Evolutionary conservation across 768 basidiomycete species (phyloP), one percentile per base, ranked within the genome.

Genomic region (Leucosporidium creatinivorum): DNA sequence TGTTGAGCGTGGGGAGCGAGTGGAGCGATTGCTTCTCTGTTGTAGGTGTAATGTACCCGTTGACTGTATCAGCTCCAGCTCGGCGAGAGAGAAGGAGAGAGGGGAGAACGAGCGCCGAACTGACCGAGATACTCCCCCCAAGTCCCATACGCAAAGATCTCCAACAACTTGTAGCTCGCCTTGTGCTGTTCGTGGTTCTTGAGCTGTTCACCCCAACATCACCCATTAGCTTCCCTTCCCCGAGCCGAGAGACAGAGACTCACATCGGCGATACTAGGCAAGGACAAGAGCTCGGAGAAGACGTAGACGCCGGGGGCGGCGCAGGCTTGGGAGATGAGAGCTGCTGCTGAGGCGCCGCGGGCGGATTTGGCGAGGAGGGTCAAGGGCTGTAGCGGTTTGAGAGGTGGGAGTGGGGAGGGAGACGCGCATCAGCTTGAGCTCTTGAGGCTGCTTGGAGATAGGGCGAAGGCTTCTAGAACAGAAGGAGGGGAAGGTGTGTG

Each of bases 291-390:
- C 77, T 98, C 93, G 0, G 86, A 85, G 75, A 96, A 99, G 66
- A 92, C 89, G 77, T 89, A 94, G 56, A 96, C 89, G 15, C 92
- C 93, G 21, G 87, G 86, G 0, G 93, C 90, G 54, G 89, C 84
- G 30, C 88, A 92, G 63, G 87, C 93, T 76, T 96, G 88, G 74
- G 86, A 83, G 36, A 93, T 80, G 63, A 93, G 84, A 76, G 93
- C 93, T 9, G 91, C 93, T 0, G 93, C 92, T 0, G 89, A 91
- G 0, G 91, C 91, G 1, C 94, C 94, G 76, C 91, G 93, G 15
- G 89, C 85, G 0, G 89, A 89, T 77, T 93, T 93, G 5, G 88
- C 91, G 80, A 97, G 91, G 67, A 97, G 84, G 52, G 96, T 78
- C 78, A 89, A 96, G 0, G 92, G 91, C 79, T 97, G 64, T 1